Conservation (phyloP, 2,329 filamentous ascomycete genomes). For the Penicillium sp. region DNA sequence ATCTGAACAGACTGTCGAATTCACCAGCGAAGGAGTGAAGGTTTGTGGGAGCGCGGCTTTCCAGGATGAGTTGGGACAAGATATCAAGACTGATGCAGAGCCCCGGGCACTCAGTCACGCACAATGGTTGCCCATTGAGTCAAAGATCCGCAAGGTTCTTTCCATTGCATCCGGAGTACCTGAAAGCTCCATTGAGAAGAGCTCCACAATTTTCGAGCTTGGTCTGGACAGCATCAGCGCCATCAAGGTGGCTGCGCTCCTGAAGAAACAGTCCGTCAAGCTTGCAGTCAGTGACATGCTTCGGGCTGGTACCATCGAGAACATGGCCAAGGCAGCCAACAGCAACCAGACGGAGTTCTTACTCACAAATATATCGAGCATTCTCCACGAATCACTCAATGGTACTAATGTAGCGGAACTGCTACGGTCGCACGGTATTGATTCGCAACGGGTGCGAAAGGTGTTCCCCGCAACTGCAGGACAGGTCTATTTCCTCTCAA, state of each 20-base stretch:
- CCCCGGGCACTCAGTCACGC: background rate
- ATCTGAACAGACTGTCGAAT: slow-evolving; percentile 47
- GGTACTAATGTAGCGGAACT: slow-evolving; percentile 36
- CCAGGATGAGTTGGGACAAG: slow-evolving; percentile 7
- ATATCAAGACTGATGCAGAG: background rate
- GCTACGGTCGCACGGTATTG: slow-evolving; percentile 37
- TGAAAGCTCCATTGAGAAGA: slow-evolving; percentile 48
- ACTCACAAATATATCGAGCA: slow-evolving; percentile 13
- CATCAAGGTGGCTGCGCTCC: slow-evolving; percentile 67
- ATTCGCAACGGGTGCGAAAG: slow-evolving; percentile 42
- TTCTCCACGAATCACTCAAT: slow-evolving; percentile 26
- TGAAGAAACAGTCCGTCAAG: slow-evolving; percentile 54
- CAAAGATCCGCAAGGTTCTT: slow-evolving; percentile 41
- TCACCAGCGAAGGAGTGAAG: slow-evolving; percentile 46
- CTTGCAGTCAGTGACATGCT: slow-evolving; percentile 65
- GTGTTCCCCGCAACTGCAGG: slow-evolving; percentile 64
- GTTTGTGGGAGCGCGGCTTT: slow-evolving; percentile 53
- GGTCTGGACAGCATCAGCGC: slow-evolving; percentile 87
- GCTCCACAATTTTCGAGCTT: slow-evolving; percentile 67
- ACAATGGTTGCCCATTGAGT: slow-evolving; percentile 29
- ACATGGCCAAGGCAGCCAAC: slow-evolving; percentile 47
- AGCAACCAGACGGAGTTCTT: slow-evolving; percentile 10
- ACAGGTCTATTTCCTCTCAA: slow-evolving; percentile 70
- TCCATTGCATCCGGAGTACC: slow-evolving; percentile 54
- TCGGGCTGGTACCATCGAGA: slow-evolving; percentile 53